Percentiles rank a stretch among this genome's conserved stretches.
Evolutionary conservation across 345 rosid genomes (phyloP).

Genomic region (Lepidium sativum): DNA sequence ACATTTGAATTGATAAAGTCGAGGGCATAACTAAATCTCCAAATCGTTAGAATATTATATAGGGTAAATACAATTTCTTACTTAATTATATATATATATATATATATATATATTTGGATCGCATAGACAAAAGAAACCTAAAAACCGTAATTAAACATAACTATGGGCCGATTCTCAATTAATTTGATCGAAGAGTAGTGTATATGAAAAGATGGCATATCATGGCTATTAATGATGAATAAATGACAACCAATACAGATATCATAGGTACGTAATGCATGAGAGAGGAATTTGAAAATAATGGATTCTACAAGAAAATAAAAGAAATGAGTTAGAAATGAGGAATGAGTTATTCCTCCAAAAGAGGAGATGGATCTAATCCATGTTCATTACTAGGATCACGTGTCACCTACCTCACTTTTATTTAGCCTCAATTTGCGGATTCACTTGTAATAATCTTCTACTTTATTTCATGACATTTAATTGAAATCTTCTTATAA

Average conservation of each 20-base stretch:
- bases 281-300: constrained; percentile 2
- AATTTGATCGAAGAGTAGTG: background rate
- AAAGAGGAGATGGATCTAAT: constrained; percentile 22
- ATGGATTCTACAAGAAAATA: background rate
- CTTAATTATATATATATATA: no score
- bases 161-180: background rate
- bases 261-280: background rate
- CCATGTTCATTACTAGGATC: constrained; percentile 15
- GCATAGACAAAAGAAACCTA: no score
- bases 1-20: no score
- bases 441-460: background rate
- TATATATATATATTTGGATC: no score
- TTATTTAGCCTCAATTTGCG: constrained; percentile 10
- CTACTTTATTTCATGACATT: background rate
- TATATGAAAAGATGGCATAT: background rate
- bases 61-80: no score
- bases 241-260: background rate
- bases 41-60: no score
- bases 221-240: background rate
- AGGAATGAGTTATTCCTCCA: constrained; percentile 2
- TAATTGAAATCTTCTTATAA: background rate
- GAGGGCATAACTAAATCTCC: no score
- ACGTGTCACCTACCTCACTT: constrained; percentile 19
- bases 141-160: no score
- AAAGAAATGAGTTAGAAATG: no score